These are phyloP conservation scores for Curvularia sp. DNA, from an alignment of 2,329 filamentous ascomycete genomes.

Conservation along the genomic window DNA sequence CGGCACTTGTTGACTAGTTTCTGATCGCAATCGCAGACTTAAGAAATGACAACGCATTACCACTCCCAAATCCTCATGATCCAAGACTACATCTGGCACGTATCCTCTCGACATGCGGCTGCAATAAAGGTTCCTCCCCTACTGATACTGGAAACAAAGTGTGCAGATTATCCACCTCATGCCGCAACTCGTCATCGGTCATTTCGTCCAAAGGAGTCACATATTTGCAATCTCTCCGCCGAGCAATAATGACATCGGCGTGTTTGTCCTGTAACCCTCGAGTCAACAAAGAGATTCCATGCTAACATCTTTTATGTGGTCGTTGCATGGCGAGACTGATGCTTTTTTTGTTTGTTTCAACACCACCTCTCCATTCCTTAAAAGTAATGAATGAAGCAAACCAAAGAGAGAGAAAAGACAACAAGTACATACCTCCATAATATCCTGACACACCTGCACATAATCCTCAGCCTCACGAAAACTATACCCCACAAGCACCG, in stretches of 20 bases:
- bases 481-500: conserved; percentile 15
- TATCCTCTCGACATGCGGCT: conserved; percentile 9
- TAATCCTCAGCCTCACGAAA: conserved; percentile 17
- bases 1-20: too few relatives aligned
- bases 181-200: conserved; percentile 4
- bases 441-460: conserved; percentile 12
- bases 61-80: not conserved
- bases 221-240: conserved; percentile 9
- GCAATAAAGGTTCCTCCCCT: not conserved
- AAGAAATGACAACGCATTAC: not conserved
- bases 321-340: not conserved
- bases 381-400: not conserved
- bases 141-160: conserved; percentile 12
- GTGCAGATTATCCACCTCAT: conserved; percentile 11
- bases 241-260: conserved; percentile 12
- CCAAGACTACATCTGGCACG: conserved; percentile 1
- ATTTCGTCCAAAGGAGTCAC: conserved; percentile 3
- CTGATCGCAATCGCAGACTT: not conserved
- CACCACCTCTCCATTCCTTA: not conserved
- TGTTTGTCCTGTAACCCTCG: conserved; percentile 5
- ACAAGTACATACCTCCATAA: conserved; percentile 12
- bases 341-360: not conserved
- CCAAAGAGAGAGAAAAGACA: not conserved
- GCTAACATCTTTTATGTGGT: not conserved
- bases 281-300: not conserved